Evolutionary conservation across 1,139 yeast genomes (phyloP), one percentile per base, ranked within the genome.

Genomic region (Pichia cactophila): DNA sequence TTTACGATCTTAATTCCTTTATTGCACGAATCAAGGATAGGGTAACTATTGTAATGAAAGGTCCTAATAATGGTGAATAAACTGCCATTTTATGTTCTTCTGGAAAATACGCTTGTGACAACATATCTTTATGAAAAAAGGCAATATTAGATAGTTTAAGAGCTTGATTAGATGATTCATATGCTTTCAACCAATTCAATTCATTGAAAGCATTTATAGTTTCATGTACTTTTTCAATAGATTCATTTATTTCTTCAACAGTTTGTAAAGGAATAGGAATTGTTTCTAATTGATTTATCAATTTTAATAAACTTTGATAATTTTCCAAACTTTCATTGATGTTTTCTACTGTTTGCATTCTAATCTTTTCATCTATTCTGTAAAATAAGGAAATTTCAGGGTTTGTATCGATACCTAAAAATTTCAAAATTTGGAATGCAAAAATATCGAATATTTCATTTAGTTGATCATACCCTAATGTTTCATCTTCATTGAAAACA

Each of bases 1-100:
- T 28, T 28, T 10, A 28, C 29, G 12, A n/a, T 26, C 43, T 40
- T 9, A 44, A 7, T 56, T 76, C 81, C 49, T 66, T 68, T 7
- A 72, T 12, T 2, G 72, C 57, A 41, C 78, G 68, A 0, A 81
- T 45, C 1, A 78, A 56, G 0, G 90, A 89, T 58, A 86, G 64
- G 1, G 75, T 42, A 23, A 83, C 64, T n/a, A 92, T 90, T 20
- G 92, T 77, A 1, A 78, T 69, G 28, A 89, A 70, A 0, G 98
- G 98, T 0, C 97, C 97, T 38, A 89, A 66, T 48, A 92, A 69
- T 0, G 97, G 98, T 59, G 88, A 72, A 57, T 89, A 92, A 0
- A 92, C 96, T 0, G 97, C 97, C 61, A 90, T 72, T 63, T 88
- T 89, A 64, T 92, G 97, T 62, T 90, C 97, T 56, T 87, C 90